Evolutionary conservation across 1,284 basidiomycete genomes (phyloP).

Genomic region (Inonotus hispidus): DNA sequence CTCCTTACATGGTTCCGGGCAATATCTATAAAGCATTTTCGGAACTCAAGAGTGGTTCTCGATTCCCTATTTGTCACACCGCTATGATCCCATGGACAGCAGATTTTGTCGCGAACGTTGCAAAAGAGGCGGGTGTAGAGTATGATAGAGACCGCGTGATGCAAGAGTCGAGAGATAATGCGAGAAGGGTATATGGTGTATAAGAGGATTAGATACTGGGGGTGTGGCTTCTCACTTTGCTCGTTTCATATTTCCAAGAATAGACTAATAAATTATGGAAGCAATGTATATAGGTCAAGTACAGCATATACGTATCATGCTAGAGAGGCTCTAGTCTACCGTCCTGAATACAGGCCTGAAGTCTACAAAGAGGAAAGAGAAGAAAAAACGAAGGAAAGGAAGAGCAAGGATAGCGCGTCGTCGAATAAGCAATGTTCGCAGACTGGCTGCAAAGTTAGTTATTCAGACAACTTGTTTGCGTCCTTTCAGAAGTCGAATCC

Average conservation of each 20-base stretch:
- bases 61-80: slow-evolving; percentile 66
- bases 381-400: not conserved
- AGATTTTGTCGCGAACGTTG: slow-evolving; percentile 54
- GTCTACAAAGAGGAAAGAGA: not conserved
- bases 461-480: not conserved
- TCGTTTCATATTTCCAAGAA: not conserved
- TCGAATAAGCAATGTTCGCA: not conserved
- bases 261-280: not conserved
- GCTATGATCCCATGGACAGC: slow-evolving; percentile 84
- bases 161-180: slow-evolving; percentile 60
- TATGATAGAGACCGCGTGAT: slow-evolving; percentile 58
- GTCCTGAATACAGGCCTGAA: not conserved
- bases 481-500: not conserved
- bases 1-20: slow-evolving; percentile 76
- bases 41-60: slow-evolving; percentile 41
- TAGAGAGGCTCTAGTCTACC: not conserved
- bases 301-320: not conserved
- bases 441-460: not conserved
- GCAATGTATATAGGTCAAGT: not conserved
- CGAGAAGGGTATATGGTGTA: slow-evolving; percentile 56
- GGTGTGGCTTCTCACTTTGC: not conserved
- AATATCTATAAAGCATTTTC: slow-evolving; percentile 60
- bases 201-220: slow-evolving; percentile 24
- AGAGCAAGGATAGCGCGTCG: not conserved
- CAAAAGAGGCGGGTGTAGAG: slow-evolving; percentile 32